Conservation (phyloP, 495 filamentous ascomycete genomes). For the Lepidopterella palustris region DNA sequence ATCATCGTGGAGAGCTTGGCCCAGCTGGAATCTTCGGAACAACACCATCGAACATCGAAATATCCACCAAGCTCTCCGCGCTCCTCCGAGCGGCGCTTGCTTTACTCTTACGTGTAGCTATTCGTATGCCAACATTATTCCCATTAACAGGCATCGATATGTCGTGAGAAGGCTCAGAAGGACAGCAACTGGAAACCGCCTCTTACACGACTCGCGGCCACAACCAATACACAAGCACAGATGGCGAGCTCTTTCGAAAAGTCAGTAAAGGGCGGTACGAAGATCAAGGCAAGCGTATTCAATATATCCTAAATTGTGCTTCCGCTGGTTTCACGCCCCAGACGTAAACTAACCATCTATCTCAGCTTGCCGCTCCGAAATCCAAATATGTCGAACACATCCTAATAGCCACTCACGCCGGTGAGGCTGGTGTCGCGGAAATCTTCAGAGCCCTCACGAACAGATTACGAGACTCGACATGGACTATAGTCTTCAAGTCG, state of each 20-base stretch:
- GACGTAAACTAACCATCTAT: slow-evolving; percentile 11
- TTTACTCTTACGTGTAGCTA: not conserved
- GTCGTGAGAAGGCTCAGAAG: slow-evolving; percentile 6
- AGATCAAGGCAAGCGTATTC: slow-evolving; percentile 64
- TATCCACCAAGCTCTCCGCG: not conserved
- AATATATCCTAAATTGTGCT: not conserved
- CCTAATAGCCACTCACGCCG: slow-evolving; percentile 87
- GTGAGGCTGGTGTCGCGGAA: slow-evolving; percentile 92
- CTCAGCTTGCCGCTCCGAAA: slow-evolving; percentile 87
- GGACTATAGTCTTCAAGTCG: slow-evolving; percentile 94
- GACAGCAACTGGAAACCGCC: not conserved
- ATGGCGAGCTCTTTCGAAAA: slow-evolving; percentile 45
- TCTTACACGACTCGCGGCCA: slow-evolving; percentile 4
- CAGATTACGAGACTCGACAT: slow-evolving; percentile 88
- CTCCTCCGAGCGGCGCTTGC: not conserved
- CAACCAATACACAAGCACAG: not conserved
- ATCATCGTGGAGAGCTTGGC: not conserved
- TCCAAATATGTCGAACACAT: slow-evolving; percentile 99
- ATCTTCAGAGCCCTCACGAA: slow-evolving; percentile 88
- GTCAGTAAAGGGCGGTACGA: slow-evolving; percentile 43
- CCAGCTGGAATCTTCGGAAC: not conserved
- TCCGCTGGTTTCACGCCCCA: not conserved
- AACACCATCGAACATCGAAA: not conserved
- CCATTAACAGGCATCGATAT: slow-evolving; percentile 4
- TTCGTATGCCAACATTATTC: slow-evolving; percentile 15